These are phyloP conservation scores for Schizochytrium sp. DNA, from an alignment of 108 stramenopile genomes.

Conservation along the genomic window DNA sequence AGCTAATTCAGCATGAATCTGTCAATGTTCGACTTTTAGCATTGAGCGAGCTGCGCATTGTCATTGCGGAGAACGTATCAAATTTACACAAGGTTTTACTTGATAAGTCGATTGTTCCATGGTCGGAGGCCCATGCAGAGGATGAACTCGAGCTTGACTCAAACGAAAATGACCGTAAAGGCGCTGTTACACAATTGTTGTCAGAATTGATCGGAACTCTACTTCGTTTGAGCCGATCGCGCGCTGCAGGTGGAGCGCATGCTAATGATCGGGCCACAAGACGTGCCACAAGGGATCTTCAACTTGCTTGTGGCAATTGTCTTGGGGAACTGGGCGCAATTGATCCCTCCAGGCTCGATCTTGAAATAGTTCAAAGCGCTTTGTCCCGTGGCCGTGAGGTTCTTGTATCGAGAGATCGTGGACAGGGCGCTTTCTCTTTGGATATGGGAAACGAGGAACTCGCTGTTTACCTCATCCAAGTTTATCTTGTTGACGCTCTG, in stretches of 20 bases:
- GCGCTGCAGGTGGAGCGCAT: slow-evolving; percentile 8
- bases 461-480: background rate
- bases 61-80: background rate
- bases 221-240: slow-evolving; percentile 43
- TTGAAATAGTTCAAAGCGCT: slow-evolving; percentile 4
- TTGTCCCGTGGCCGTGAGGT: background rate
- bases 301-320: slow-evolving; percentile 59
- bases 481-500: slow-evolving; percentile 45
- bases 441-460: slow-evolving; percentile 50
- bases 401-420: background rate
- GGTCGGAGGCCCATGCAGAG: background rate
- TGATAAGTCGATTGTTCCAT: slow-evolving; percentile 35
- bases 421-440: background rate
- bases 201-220: slow-evolving; percentile 34
- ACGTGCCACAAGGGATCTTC: background rate
- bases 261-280: background rate
- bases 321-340: slow-evolving; percentile 72
- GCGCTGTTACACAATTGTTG: background rate
- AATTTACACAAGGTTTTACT: slow-evolving; percentile 40
- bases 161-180: slow-evolving; percentile 57
- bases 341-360: slow-evolving; percentile 68
- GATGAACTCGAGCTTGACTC: slow-evolving; percentile 1
- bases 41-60: background rate
- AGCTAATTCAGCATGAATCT: slow-evolving; percentile 40
- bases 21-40: slow-evolving; percentile 44